These are phyloP conservation scores for Zygoascus meyerae DNA, from an alignment of 1,139 yeast genomes.

Conservation along the genomic window DNA sequence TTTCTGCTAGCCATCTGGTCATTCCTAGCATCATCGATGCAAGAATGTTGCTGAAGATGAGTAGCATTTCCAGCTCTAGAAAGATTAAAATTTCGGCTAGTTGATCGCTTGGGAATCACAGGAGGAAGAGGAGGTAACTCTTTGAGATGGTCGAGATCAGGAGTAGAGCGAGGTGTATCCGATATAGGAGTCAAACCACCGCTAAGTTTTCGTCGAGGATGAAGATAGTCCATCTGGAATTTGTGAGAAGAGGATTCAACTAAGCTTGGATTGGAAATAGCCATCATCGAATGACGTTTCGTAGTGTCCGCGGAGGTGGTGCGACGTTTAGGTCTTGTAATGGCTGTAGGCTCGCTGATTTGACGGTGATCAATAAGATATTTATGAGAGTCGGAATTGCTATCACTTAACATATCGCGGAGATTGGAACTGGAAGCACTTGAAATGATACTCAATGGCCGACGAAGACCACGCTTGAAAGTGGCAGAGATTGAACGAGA, in stretches of 20 bases:
- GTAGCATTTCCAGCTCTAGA: not conserved
- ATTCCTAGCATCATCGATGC: too few species aligned
- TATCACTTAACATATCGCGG: not conserved
- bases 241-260: too few species aligned
- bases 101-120: slow-evolving; percentile 3
- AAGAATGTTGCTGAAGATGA: too few species aligned
- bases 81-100: slow-evolving; percentile 2
- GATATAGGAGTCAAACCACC: too few species aligned
- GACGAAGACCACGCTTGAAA: slow-evolving; percentile 5
- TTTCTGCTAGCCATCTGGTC: too few species aligned
- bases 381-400: not conserved
- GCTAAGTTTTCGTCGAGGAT: too few species aligned
- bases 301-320: too few species aligned
- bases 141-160: not conserved
- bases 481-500: slow-evolving; percentile 5
- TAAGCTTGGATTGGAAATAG: too few species aligned
- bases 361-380: not conserved
- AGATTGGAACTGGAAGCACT: slow-evolving; percentile 7
- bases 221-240: too few species aligned
- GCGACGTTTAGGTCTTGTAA: too few species aligned
- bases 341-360: not conserved
- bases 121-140: slow-evolving; percentile 3
- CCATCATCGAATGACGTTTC: too few species aligned
- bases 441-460: slow-evolving; percentile 8
- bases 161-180: not conserved